A percentile compares a stretch with the other conserved stretches of the same genome.
These are phyloP conservation scores for Encephalitozoon romaleae DNA, from an alignment of 371 early-diverging fungal genomes.

Conservation along the genomic window DNA sequence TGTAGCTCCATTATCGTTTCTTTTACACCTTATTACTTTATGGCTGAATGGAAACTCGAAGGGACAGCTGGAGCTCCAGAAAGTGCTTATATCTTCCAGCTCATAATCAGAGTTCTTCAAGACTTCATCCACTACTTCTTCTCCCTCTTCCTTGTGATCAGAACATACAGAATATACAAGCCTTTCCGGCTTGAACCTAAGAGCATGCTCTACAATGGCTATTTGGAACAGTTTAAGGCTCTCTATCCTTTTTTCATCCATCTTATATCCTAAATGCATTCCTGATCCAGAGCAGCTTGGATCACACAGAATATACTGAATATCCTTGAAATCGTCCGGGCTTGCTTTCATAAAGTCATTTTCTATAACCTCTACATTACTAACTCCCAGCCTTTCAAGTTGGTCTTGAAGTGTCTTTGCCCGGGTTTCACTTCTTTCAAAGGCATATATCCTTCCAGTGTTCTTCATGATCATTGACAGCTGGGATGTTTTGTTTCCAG, in stretches of 20 bases:
- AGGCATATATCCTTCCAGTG: conserved; percentile 74
- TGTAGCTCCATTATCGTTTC: conserved; percentile 19
- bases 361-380: conserved; percentile 63
- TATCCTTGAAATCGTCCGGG: conserved; percentile 50
- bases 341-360: conserved; percentile 62
- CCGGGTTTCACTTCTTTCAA: conserved; percentile 74
- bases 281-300: conserved; percentile 96
- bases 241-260: conserved; percentile 65
- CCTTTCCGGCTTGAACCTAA: conserved; percentile 66
- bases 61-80: conserved; percentile 56
- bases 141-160: conserved; percentile 81
- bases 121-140: conserved; percentile 69
- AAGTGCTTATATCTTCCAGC: conserved; percentile 63
- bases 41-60: conserved; percentile 37
- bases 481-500: conserved; percentile 93
- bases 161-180: conserved; percentile 91
- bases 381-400: conserved; percentile 69
- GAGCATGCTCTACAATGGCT: conserved; percentile 48
- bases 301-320: conserved; percentile 82
- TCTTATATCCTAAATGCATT: conserved; percentile 62
- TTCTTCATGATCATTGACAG: conserved; percentile 73
- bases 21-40: conserved; percentile 42
- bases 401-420: conserved; percentile 68
- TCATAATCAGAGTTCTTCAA: conserved; percentile 54
- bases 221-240: conserved; percentile 57